Evolutionary conservation across 805 yeast genomes (phyloP).

Genomic region (Komagataella mondaviorum): DNA sequence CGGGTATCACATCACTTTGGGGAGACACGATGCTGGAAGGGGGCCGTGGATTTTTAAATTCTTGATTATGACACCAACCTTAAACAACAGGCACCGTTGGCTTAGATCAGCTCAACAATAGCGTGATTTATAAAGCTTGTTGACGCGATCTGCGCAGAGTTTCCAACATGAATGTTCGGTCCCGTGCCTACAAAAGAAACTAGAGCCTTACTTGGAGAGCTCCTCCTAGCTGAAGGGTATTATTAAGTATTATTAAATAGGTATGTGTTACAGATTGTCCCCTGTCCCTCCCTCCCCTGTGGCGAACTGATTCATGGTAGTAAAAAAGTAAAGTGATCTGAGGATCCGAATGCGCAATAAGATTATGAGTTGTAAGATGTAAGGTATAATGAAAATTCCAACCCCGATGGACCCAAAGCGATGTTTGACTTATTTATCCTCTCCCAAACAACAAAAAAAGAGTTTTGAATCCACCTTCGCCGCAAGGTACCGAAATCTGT

Average conservation of each 20-base stretch:
- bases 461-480: neutral
- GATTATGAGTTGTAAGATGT: neutral
- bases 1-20: neutral
- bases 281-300: neutral
- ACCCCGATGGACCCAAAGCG: neutral
- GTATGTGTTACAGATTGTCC: neutral
- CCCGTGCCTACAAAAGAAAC: neutral
- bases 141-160: neutral
- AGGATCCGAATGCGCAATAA: neutral
- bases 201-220: neutral
- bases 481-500: neutral
- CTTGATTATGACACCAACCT: neutral
- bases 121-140: too few relatives aligned
- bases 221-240: neutral
- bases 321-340: neutral
- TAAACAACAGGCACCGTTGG: neutral
- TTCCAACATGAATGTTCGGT: neutral
- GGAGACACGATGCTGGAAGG: neutral
- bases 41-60: neutral
- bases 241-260: neutral
- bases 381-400: neutral
- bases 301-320: neutral
- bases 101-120: too few relatives aligned
- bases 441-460: neutral
- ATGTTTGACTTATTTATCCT: neutral